phyloP scores from a whole-genome alignment of 768 basidiomycete species.

The Naganishia randhawae region DNA sequence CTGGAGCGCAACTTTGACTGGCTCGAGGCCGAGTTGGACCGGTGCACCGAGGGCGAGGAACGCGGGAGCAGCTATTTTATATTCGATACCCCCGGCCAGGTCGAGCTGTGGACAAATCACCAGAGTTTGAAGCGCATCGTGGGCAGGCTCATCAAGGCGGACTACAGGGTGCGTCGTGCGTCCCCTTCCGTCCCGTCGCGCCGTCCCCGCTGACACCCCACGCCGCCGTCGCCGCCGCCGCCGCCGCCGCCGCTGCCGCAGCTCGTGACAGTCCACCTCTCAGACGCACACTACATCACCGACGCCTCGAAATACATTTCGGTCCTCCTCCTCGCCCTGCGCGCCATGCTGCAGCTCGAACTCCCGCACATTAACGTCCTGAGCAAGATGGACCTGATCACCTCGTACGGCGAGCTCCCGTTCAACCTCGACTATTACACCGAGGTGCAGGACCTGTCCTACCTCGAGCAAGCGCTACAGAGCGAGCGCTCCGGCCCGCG shows the following conservation, averaged over 20 bases:
- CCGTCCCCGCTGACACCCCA: background rate
- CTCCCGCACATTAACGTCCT: conserved; percentile 97
- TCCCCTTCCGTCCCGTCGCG: background rate
- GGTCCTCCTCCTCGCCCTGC: conserved; percentile 79
- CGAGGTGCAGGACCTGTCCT: conserved; percentile 90
- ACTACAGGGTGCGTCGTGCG: conserved; percentile 73
- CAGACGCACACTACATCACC: conserved; percentile 95
- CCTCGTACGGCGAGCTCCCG: conserved; percentile 84
- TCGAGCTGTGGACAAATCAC: conserved; percentile 95
- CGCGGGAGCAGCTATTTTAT: conserved; percentile 77
- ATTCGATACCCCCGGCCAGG: conserved; percentile 95
- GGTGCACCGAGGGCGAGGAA: conserved; percentile 52
- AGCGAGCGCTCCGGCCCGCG: conserved; percentile 55
- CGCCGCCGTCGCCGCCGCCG: background rate
- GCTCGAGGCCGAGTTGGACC: conserved; percentile 51
- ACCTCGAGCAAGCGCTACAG: conserved; percentile 72
- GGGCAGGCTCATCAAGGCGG: conserved; percentile 64
- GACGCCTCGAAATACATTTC: conserved; percentile 94
- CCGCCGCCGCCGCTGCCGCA: conserved; percentile 48
- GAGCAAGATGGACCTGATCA: conserved; percentile 88
- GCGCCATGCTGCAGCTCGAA: conserved; percentile 97
- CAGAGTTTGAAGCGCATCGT: conserved; percentile 79
- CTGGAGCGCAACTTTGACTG: conserved; percentile 87
- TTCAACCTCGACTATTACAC: conserved; percentile 98
- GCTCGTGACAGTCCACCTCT: conserved; percentile 91